These are phyloP conservation scores for Tricholoma saponaceum DNA, from an alignment of 768 basidiomycete species.

Conservation along the genomic window DNA sequence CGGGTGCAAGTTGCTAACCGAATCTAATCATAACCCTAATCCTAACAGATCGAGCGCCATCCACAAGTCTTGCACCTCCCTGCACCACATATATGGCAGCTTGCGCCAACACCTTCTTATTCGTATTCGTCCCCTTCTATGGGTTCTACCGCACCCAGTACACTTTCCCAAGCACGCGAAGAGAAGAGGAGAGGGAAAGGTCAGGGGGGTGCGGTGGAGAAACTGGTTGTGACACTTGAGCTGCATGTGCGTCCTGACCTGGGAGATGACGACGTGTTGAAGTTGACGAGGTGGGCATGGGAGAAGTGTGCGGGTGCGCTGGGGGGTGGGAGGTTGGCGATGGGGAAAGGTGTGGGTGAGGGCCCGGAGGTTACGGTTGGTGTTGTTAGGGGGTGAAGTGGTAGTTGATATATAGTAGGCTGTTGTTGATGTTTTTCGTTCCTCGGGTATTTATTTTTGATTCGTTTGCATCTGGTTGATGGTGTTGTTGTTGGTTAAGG, in stretches of 20 bases:
- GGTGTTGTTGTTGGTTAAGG: no score
- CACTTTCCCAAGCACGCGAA: not conserved
- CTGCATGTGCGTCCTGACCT: conserved; percentile 68
- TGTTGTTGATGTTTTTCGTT: no score
- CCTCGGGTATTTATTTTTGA: no score
- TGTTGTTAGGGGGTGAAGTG: conserved; percentile 51
- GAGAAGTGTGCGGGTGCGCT: conserved; percentile 58
- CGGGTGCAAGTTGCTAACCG: no score
- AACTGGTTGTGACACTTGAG: conserved; percentile 74
- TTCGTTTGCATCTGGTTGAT: no score
- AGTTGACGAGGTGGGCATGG: conserved; percentile 74
- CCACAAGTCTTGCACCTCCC: conserved; percentile 80
- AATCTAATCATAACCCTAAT: no score
- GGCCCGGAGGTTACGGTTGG: conserved; percentile 74
- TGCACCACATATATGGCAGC: conserved; percentile 87
- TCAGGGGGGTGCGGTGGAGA: conserved; percentile 12
- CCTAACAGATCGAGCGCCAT: conserved; percentile 70
- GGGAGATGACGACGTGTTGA: conserved; percentile 66
- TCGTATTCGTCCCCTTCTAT: not conserved
- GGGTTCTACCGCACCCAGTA: not conserved
- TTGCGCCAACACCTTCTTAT: conserved; percentile 42
- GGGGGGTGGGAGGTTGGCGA: conserved; percentile 37
- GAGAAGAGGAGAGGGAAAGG: not conserved
- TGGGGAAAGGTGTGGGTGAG: conserved; percentile 30
- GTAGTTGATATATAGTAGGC: no score